Percentiles rank a stretch among this genome's conserved stretches.
Conservation (phyloP, 2,329 filamentous ascomycete genomes). For the Clarireedia sp. region DNA sequence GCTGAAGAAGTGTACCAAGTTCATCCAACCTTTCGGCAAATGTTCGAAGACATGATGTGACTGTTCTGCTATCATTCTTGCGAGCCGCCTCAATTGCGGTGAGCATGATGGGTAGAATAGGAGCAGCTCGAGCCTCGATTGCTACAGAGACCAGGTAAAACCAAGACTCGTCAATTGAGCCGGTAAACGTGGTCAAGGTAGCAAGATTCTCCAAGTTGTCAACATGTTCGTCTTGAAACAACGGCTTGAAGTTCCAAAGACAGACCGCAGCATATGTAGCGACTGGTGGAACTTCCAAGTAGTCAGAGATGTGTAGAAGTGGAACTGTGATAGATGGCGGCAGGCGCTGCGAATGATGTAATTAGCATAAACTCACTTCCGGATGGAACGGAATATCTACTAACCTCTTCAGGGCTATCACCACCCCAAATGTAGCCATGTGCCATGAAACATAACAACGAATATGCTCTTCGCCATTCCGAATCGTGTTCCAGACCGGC, state of each 20-base stretch:
- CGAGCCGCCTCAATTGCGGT: slow-evolving; percentile 76
- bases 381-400: slow-evolving; percentile 10
- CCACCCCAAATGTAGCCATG: slow-evolving; percentile 97
- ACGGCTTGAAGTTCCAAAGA: slow-evolving; percentile 93
- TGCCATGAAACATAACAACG: slow-evolving; percentile 80
- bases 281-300: slow-evolving; percentile 81
- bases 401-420: slow-evolving; percentile 67
- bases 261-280: slow-evolving; percentile 89
- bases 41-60: slow-evolving; percentile 66
- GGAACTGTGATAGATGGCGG: slow-evolving; percentile 79
- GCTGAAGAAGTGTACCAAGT: slow-evolving; percentile 66
- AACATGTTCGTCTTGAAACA: slow-evolving; percentile 75
- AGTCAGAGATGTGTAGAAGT: slow-evolving; percentile 65
- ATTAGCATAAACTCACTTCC: background rate
- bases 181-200: slow-evolving; percentile 84
- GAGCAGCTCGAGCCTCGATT: slow-evolving; percentile 85
- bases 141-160: slow-evolving; percentile 95
- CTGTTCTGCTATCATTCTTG: slow-evolving; percentile 57
- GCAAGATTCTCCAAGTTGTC: slow-evolving; percentile 82
- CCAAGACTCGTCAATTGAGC: slow-evolving; percentile 94
- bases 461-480: slow-evolving; percentile 93
- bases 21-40: slow-evolving; percentile 88
- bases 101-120: slow-evolving; percentile 82
- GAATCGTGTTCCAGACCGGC: slow-evolving; percentile 71
- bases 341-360: slow-evolving; percentile 39